Conservation (phyloP, 1,284 basidiomycete genomes). For the Neolentinus lepideus region DNA sequence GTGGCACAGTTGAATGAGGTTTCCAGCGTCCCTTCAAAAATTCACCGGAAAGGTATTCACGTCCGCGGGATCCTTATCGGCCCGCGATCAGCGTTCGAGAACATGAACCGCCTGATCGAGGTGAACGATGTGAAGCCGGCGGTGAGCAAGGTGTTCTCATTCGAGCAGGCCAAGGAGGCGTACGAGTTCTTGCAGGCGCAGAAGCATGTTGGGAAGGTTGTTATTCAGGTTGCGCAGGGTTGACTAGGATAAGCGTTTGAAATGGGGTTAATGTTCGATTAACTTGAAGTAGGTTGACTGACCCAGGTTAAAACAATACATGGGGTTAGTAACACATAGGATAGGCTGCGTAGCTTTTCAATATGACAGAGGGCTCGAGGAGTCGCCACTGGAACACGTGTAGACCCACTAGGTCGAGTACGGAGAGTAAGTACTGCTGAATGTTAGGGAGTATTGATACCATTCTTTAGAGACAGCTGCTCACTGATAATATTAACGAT, state of each 20-base stretch:
- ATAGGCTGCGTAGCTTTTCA: too few species aligned
- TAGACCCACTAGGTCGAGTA: too few species aligned
- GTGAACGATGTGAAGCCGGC: conserved; percentile 25
- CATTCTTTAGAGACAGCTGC: too few species aligned
- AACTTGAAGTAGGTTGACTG: too few species aligned
- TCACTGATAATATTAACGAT: too few species aligned
- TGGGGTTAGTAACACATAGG: background rate
- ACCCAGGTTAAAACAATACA: too few species aligned
- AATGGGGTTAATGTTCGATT: background rate
- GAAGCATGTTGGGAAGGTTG: conserved; percentile 29
- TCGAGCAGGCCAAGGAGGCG: conserved; percentile 28
- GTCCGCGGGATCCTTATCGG: conserved; percentile 27
- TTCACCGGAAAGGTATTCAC: conserved; percentile 10
- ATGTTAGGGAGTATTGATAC: too few species aligned
- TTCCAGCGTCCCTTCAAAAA: conserved; percentile 8
- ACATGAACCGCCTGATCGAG: conserved; percentile 27
- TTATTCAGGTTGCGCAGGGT: conserved; percentile 20
- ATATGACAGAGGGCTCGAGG: background rate
- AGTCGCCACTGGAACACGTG: background rate
- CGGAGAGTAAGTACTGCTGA: too few species aligned
- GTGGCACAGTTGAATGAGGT: conserved; percentile 12
- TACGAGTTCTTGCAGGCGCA: conserved; percentile 27
- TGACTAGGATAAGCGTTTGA: conserved; percentile 6
- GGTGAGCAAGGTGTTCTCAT: conserved; percentile 32
- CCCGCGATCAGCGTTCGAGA: conserved; percentile 16